Conservation (phyloP, 2,329 filamentous ascomycete species). For the Berkeleyomyces rouxiae region DNA sequence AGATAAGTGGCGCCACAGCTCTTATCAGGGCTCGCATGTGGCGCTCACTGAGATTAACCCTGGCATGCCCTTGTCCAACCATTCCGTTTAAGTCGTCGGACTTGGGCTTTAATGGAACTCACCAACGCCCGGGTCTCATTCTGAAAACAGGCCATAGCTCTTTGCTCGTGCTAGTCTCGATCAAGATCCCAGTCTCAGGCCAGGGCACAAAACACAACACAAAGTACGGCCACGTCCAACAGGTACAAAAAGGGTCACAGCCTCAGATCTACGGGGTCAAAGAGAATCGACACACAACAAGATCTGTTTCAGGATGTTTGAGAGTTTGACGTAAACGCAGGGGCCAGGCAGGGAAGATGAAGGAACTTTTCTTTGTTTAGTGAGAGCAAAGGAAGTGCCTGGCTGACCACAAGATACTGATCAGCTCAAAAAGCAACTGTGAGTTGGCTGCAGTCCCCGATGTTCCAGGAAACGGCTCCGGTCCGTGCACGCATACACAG, state of each 20-base stretch:
- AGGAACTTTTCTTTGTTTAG: not conserved
- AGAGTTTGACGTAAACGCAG: constrained; percentile 1
- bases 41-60: not conserved
- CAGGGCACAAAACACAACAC: not conserved
- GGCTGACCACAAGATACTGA: not conserved
- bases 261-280: not conserved
- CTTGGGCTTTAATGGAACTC: not conserved
- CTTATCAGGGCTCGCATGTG: not conserved
- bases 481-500: not conserved
- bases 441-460: not conserved
- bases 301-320: constrained; percentile 11
- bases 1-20: constrained; percentile 4
- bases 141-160: not conserved
- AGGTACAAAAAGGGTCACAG: not conserved
- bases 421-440: not conserved
- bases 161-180: not conserved
- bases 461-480: not conserved
- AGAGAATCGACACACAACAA: not conserved
- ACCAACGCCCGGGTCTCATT: not conserved
- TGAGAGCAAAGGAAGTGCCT: not conserved
- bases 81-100: not conserved
- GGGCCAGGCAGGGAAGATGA: not conserved
- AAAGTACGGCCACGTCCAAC: not conserved
- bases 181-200: not conserved
- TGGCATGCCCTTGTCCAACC: not conserved